These are phyloP conservation scores for Choiromyces venosus DNA, from an alignment of 495 filamentous ascomycete genomes.

Conservation along the genomic window DNA sequence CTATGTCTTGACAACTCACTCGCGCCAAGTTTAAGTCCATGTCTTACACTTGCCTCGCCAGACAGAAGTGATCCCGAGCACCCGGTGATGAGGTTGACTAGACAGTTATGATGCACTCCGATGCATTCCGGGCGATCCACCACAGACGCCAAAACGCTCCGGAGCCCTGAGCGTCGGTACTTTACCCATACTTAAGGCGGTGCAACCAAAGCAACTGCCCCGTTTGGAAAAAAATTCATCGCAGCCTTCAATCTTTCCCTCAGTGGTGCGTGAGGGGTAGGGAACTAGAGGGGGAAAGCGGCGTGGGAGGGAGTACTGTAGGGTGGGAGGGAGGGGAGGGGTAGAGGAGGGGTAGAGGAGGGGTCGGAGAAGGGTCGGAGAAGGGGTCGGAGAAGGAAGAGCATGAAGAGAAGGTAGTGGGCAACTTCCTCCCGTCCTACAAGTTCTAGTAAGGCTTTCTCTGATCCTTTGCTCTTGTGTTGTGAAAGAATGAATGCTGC, in stretches of 20 bases:
- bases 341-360: not conserved
- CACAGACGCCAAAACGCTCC: not conserved
- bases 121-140: not conserved
- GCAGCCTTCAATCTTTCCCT: not conserved
- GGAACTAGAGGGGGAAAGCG: not conserved
- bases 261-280: not conserved
- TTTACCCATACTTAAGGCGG: not conserved
- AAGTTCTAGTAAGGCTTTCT: not conserved
- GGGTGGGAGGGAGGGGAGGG: not conserved
- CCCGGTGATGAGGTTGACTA: conserved; percentile 1
- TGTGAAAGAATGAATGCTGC: not conserved
- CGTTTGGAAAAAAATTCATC: not conserved
- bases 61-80: not conserved
- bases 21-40: conserved; percentile 1
- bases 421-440: not conserved
- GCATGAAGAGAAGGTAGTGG: not conserved
- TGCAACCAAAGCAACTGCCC: conserved; percentile 1
- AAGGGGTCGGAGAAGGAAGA: not conserved
- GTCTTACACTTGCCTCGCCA: conserved; percentile 2
- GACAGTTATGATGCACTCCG: not conserved
- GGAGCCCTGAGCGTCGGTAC: conserved; percentile 1
- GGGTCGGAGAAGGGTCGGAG: not conserved
- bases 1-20: conserved; percentile 2
- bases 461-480: not conserved
- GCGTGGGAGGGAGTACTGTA: not conserved